phyloP scores from a whole-genome alignment of 2,329 filamentous ascomycete species.

The Talaromyces sp. region DNA sequence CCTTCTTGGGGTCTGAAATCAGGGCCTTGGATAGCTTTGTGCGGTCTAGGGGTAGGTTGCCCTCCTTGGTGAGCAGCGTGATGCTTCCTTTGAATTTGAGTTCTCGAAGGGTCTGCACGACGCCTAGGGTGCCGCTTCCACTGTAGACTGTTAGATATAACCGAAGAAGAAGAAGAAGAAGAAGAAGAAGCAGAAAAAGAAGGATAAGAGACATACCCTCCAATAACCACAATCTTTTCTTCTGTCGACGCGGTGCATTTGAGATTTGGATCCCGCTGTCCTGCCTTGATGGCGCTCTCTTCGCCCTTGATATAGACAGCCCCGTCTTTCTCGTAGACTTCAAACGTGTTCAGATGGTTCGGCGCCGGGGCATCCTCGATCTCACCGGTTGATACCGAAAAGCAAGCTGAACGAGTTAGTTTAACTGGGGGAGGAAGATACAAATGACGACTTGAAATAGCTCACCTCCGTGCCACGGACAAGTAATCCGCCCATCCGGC shows the following conservation, averaged over 20 bases:
- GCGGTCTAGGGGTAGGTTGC: conserved; percentile 82
- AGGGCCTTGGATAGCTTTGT: conserved; percentile 95
- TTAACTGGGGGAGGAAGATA: neutral
- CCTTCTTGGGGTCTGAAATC: conserved; percentile 72
- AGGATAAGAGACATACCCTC: conserved; percentile 48
- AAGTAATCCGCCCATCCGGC: conserved; percentile 76
- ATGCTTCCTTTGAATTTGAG: conserved; percentile 75
- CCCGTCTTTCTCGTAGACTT: conserved; percentile 74
- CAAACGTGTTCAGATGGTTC: conserved; percentile 78
- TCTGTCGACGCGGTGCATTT: conserved; percentile 59
- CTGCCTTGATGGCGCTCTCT: conserved; percentile 71
- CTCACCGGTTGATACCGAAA: conserved; percentile 82
- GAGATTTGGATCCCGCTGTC: conserved; percentile 67
- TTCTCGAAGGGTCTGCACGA: conserved; percentile 76
- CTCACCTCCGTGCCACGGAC: conserved; percentile 91
- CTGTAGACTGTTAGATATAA: conserved; percentile 32
- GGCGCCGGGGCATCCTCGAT: conserved; percentile 92
- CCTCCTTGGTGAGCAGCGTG: conserved; percentile 79
- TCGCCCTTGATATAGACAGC: conserved; percentile 80
- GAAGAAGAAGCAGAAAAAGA: neutral
- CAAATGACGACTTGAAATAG: conserved; percentile 3
- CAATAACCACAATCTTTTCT: conserved; percentile 72
- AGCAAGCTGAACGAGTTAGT: conserved; percentile 64
- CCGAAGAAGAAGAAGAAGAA: neutral
- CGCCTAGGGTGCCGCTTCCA: conserved; percentile 77